Evolutionary conservation across 2,329 filamentous ascomycete species (phyloP).

Genomic region (Alternaria sp.): DNA sequence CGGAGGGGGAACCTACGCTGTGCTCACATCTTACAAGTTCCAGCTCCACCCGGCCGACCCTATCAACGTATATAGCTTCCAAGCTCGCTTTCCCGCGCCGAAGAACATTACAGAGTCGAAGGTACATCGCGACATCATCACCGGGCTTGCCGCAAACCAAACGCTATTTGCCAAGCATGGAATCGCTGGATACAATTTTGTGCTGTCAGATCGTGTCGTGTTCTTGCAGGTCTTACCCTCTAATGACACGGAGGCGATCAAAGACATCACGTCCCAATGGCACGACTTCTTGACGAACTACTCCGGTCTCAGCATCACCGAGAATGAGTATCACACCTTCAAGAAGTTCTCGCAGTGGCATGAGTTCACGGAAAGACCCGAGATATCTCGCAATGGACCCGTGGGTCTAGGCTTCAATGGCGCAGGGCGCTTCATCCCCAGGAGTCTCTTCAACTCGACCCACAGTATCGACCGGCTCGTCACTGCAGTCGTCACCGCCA

Average conservation of each 20-base stretch:
- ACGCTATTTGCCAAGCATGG: slow-evolving; percentile 35
- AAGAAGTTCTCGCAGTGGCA: slow-evolving; percentile 41
- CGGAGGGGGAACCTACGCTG: slow-evolving; percentile 45
- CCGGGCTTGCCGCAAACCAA: slow-evolving; percentile 41
- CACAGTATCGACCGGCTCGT: slow-evolving; percentile 32
- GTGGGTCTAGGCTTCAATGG: slow-evolving; percentile 45
- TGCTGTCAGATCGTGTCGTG: slow-evolving; percentile 39
- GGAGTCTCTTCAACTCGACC: slow-evolving; percentile 31
- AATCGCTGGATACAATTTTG: slow-evolving; percentile 47
- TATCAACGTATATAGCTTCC: slow-evolving; percentile 47
- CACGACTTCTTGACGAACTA: slow-evolving; percentile 40
- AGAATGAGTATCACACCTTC: slow-evolving; percentile 43
- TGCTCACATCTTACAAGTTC: slow-evolving; percentile 47
- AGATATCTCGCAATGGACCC: slow-evolving; percentile 41
- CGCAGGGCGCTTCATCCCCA: slow-evolving; percentile 43
- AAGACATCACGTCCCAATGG: slow-evolving; percentile 37
- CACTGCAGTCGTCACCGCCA: slow-evolving; percentile 39
- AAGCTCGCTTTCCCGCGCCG: slow-evolving; percentile 36
- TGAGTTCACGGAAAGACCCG: slow-evolving; percentile 36
- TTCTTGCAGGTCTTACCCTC: slow-evolving; percentile 43
- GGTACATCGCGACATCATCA: slow-evolving; percentile 41
- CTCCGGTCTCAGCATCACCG: slow-evolving; percentile 39
- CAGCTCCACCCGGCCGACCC: slow-evolving; percentile 42
- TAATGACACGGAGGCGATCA: slow-evolving; percentile 31
- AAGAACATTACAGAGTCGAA: slow-evolving; percentile 38